phyloP scores from a whole-genome alignment of 176 grass and related monocot genomes.

The Aegilops tauschii region DNA sequence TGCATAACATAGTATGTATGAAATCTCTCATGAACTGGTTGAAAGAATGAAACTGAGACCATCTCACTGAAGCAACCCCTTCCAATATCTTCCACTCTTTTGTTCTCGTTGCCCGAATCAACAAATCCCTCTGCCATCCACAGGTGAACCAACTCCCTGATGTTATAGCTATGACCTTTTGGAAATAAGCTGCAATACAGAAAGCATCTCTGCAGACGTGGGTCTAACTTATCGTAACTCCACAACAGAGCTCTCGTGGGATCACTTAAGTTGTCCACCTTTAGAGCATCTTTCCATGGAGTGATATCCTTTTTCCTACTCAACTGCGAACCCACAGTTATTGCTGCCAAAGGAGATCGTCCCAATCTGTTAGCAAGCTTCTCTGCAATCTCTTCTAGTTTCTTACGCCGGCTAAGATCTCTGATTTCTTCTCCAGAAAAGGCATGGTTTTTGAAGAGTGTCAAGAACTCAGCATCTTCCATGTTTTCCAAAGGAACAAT shows the following conservation, averaged over 20 bases:
- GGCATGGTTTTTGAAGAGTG: conserved; percentile 6
- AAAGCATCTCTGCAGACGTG: conserved; percentile 1
- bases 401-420: not conserved
- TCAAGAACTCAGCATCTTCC: not conserved
- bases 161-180: not conserved
- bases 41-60: not conserved
- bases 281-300: not conserved
- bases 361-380: not conserved
- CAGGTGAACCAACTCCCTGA: not conserved
- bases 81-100: not conserved
- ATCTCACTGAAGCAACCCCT: not conserved
- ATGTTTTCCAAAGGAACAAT: not conserved
- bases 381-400: not conserved
- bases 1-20: not conserved
- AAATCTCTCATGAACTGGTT: not conserved
- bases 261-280: not conserved
- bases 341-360: conserved; percentile 23
- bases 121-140: not conserved
- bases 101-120: not conserved
- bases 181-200: conserved; percentile 1
- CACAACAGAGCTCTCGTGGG: not conserved
- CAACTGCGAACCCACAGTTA: not conserved
- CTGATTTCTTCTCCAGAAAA: not conserved
- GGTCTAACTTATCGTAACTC: conserved; percentile 27
- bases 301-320: not conserved